Percentiles rank a stretch among this genome's conserved stretches.
These are phyloP conservation scores for Stylonectria norvegica DNA, from an alignment of 2,329 filamentous ascomycete species.

Conservation along the genomic window DNA sequence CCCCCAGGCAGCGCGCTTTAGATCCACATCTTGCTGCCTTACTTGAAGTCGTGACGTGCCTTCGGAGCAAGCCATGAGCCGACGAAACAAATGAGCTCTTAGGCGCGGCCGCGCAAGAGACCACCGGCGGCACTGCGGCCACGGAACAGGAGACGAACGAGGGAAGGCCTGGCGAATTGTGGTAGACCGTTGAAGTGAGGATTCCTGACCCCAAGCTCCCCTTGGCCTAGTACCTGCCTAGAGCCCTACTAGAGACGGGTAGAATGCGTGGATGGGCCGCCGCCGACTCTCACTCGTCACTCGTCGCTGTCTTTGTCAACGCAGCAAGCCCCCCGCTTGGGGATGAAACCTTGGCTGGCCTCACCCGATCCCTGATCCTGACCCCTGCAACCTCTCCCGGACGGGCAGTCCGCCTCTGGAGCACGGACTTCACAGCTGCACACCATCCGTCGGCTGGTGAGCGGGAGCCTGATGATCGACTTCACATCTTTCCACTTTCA, in stretches of 20 bases:
- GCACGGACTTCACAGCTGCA: neutral
- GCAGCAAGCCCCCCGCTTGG: slow-evolving; percentile 14
- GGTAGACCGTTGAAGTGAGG: too few species aligned
- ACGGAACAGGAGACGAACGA: too few species aligned
- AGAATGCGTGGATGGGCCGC: too few species aligned
- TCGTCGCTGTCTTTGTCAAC: slow-evolving; percentile 1
- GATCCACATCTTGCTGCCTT: slow-evolving; percentile 2
- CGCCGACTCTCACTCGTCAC: too few species aligned
- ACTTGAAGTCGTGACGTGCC: slow-evolving; percentile 7
- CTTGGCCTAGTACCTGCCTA: too few species aligned
- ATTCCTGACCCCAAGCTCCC: too few species aligned
- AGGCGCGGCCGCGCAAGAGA: too few species aligned
- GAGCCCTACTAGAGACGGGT: too few species aligned
- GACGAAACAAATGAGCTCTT: too few species aligned
- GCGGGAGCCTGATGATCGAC: slow-evolving; percentile 15
- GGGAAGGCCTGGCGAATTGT: too few species aligned
- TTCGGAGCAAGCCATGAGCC: too few species aligned
- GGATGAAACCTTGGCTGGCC: slow-evolving; percentile 25
- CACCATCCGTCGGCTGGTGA: neutral
- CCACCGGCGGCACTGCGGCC: too few species aligned
- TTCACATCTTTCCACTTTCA: slow-evolving; percentile 13
- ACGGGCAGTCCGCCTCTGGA: neutral
- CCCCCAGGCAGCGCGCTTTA: slow-evolving; percentile 3
- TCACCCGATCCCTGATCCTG: slow-evolving; percentile 20
- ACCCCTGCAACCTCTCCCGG: neutral